Evolutionary conservation across 192 early-diverging fungal species (phyloP), one percentile per base, ranked within the genome.

Genomic region (Funneliformis mosseae): DNA sequence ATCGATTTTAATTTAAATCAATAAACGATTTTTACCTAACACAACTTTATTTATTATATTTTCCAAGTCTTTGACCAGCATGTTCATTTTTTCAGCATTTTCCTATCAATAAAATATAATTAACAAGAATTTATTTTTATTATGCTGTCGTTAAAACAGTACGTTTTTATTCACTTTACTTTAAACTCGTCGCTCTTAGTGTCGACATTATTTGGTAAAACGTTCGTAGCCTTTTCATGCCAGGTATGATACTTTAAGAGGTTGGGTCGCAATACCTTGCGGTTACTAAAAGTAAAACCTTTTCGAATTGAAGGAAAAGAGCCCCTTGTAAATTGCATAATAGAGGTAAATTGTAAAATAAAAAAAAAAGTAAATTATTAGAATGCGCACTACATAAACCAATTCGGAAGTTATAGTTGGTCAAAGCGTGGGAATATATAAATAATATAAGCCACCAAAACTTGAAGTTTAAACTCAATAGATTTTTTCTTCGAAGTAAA

Each of bases 131-230:
- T 68, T 27, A 38, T 25, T 9, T 5, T 45, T 41, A 64, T 23
- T 61, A 39, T 23, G 27, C 38, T 14, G 14, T 45, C 59, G 27
- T 28, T n/a, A 33, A 11, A 42, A 42, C n/a, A 62, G 4, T 27
- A 63, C 75, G 21, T 61, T 16, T 77, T 45, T 61, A 8, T 8
- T 28, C 10, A 66, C 12, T 62, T 76, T 86, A 94, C 94, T 89
- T 94, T 92, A 88, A 96, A 96, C 50, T 88, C 86, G 48, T 89
- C 89, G 33, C 89, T 90, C 38, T 89, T 83, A 23, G 86, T 89
- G 78, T 95, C 93, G 55, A 96, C 84, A 33, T 88, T 89, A 86
- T 92, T 92, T 69, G 92, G 90, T 48, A 96, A 84, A 60, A 94
- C 85, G 41, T 85, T 88, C 50, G 88, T 87, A 82, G 78, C 74